Conservation (phyloP, 2,329 filamentous ascomycete species). For the Tolypocladium paradoxum region DNA sequence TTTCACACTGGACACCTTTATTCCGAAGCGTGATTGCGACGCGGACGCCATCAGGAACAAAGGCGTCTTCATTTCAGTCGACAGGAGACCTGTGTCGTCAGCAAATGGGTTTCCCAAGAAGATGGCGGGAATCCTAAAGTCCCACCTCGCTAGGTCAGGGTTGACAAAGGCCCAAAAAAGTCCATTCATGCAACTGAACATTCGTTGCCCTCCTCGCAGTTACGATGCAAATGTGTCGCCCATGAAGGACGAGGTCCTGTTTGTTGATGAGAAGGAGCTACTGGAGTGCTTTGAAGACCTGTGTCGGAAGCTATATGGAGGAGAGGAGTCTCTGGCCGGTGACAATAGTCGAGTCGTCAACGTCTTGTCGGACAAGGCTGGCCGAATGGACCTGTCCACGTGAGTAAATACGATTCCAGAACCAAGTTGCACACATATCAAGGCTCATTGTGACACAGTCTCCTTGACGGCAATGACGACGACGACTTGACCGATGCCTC, state of each 20-base stretch:
- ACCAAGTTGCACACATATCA: not conserved
- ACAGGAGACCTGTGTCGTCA: slow-evolving; percentile 52
- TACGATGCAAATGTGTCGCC: slow-evolving; percentile 67
- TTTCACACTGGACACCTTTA: slow-evolving; percentile 41
- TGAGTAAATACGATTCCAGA: not conserved
- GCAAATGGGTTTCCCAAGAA: slow-evolving; percentile 48
- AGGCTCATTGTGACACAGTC: not conserved
- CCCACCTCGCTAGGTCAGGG: slow-evolving; percentile 18
- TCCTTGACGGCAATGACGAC: not conserved
- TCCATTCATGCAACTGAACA: slow-evolving; percentile 53
- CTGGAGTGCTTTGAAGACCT: slow-evolving; percentile 35
- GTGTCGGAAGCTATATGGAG: slow-evolving; percentile 28
- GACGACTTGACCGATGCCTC: not conserved
- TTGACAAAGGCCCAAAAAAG: slow-evolving; percentile 26
- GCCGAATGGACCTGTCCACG: not conserved
- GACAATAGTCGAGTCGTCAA: not conserved
- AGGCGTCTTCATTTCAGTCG: slow-evolving; percentile 56
- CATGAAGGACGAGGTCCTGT: slow-evolving; percentile 61
- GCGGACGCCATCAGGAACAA: slow-evolving; percentile 28
- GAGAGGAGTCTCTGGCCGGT: not conserved
- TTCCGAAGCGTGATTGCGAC: slow-evolving; percentile 42
- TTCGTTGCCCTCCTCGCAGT: slow-evolving; percentile 47
- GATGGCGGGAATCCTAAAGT: slow-evolving; percentile 41
- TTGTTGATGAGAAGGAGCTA: slow-evolving; percentile 40
- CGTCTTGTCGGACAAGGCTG: not conserved